Conservation (phyloP, 257 asterid species). For the Rauvolfia tetraphylla region DNA sequence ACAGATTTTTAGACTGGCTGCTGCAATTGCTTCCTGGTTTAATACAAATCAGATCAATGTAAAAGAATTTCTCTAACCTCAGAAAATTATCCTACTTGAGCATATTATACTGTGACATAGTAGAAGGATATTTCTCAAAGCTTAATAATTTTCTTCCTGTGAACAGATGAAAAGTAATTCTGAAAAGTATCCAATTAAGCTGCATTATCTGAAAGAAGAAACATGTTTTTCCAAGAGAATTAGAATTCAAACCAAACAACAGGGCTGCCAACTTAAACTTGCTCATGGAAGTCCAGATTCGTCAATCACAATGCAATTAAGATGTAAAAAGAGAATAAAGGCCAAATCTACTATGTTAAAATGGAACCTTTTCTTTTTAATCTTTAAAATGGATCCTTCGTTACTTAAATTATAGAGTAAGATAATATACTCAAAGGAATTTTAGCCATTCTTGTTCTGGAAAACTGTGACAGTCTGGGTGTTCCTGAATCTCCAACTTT, state of each 20-base stretch:
- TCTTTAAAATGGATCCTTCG: neutral
- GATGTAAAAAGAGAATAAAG: neutral
- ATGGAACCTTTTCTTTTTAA: too few species aligned
- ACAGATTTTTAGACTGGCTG: neutral
- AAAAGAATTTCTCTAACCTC: neutral
- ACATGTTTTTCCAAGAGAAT: neutral
- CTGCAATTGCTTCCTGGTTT: neutral
- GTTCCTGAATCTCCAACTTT: too few species aligned
- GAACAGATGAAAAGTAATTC: neutral
- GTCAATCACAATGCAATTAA: neutral
- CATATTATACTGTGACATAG: neutral
- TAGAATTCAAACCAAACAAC: neutral
- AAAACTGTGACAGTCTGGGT: too few species aligned
- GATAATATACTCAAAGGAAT: neutral
- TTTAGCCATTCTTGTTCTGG: neutral
- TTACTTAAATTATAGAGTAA: neutral
- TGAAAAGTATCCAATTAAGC: neutral
- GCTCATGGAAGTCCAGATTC: neutral
- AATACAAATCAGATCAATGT: neutral
- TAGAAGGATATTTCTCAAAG: neutral
- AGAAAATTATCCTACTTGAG: neutral
- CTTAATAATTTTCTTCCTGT: neutral
- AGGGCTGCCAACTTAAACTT: neutral
- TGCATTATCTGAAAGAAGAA: neutral
- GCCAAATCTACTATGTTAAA: neutral